phyloP scores from a whole-genome alignment of 306 rosid species.

The Casuarina glauca region DNA sequence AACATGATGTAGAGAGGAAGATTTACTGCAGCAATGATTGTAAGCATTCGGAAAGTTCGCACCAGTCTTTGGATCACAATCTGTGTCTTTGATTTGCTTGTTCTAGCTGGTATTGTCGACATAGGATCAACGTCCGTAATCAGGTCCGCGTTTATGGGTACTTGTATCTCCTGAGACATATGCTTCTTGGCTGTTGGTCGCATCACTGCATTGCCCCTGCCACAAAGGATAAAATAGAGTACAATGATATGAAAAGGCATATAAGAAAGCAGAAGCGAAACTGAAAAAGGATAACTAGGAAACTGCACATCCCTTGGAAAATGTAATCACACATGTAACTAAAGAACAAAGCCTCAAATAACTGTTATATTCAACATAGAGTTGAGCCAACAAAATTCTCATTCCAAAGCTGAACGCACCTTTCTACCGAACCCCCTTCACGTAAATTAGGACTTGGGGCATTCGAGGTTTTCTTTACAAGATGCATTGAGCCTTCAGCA shows the following conservation, averaged over 20 bases:
- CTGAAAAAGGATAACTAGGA: not conserved
- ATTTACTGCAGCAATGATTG: conserved; percentile 70
- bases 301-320: not conserved
- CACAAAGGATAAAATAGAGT: conserved; percentile 6
- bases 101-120: conserved; percentile 43
- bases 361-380: conserved; percentile 2
- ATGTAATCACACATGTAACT: not conserved
- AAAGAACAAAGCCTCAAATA: conserved; percentile 12
- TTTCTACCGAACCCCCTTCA: conserved; percentile 54
- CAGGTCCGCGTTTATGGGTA: conserved; percentile 47
- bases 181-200: conserved; percentile 63
- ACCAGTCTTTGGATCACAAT: conserved; percentile 58
- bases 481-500: conserved; percentile 83
- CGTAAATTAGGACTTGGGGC: conserved; percentile 36
- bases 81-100: conserved; percentile 53
- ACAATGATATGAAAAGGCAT: not conserved
- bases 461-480: conserved; percentile 62
- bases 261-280: no score
- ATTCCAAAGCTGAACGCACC: conserved; percentile 40
- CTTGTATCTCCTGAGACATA: conserved; percentile 45
- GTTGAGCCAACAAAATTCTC: not conserved
- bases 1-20: conserved; percentile 78
- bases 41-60: conserved; percentile 51
- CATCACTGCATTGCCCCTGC: conserved; percentile 76
- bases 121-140: conserved; percentile 45